phyloP scores from a whole-genome alignment of 257 asterid genomes.

The Nicotiana otophora region DNA sequence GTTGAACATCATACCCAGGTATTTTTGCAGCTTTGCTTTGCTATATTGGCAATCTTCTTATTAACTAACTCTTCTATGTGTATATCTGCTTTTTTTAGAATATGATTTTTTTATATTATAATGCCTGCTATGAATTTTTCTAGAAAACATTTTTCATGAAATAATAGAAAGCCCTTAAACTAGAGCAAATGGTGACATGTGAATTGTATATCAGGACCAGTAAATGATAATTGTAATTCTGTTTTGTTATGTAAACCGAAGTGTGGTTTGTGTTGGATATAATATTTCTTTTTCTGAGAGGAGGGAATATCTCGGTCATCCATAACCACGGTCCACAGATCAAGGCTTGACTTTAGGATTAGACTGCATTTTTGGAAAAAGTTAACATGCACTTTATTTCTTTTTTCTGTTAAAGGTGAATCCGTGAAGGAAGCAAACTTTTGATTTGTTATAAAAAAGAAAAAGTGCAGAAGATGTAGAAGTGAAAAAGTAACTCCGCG shows the following conservation, averaged over 20 bases:
- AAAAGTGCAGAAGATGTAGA: neutral
- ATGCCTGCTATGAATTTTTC: neutral
- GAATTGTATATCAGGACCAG: neutral
- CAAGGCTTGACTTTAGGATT: neutral
- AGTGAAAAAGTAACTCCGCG: neutral
- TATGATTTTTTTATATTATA: neutral
- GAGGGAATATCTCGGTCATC: neutral
- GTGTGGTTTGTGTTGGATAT: neutral
- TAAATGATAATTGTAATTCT: neutral
- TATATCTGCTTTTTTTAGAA: neutral
- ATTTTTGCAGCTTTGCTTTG: neutral
- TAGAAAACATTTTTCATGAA: neutral
- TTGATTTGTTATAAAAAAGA: neutral
- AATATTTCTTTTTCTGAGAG: neutral
- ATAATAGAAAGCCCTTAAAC: neutral
- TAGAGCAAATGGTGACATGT: neutral
- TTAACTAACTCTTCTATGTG: neutral
- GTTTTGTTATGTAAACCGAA: neutral
- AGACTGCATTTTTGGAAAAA: neutral
- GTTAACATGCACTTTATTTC: neutral
- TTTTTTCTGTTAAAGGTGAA: neutral
- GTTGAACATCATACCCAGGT: conserved; percentile 91
- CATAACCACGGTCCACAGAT: neutral
- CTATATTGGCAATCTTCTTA: neutral
- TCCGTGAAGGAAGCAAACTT: neutral